Evolutionary conservation across 2,329 filamentous ascomycete genomes (phyloP).

Genomic region (Parafenestella ontariensis): DNA sequence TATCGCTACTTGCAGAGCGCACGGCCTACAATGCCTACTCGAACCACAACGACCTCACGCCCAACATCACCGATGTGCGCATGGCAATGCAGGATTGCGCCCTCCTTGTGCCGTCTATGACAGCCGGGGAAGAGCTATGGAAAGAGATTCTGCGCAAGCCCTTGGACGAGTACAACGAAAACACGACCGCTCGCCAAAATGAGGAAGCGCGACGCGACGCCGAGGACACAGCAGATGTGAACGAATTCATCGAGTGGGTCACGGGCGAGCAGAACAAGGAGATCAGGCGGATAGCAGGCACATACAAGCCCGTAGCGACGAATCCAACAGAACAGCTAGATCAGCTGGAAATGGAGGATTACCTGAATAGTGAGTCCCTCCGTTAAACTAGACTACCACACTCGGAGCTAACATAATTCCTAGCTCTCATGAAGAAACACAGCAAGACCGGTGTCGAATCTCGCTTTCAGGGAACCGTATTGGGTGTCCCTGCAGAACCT

Average conservation of each 20-base stretch:
- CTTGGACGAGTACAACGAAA: conserved; percentile 51
- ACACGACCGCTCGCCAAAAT: conserved; percentile 49
- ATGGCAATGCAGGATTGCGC: conserved; percentile 85
- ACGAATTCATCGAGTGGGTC: conserved; percentile 82
- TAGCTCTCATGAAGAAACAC: conserved; percentile 89
- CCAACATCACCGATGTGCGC: conserved; percentile 78
- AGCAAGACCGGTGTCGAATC: conserved; percentile 87
- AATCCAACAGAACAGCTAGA: conserved; percentile 57
- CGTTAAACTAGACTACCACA: not conserved
- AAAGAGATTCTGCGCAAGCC: conserved; percentile 58
- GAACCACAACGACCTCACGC: conserved; percentile 69
- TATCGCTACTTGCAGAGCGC: conserved; percentile 74
- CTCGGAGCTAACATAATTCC: conserved; percentile 22
- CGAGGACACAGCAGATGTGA: conserved; percentile 81
- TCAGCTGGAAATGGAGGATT: conserved; percentile 55
- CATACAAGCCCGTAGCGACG: conserved; percentile 54
- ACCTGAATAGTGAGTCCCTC: conserved; percentile 50
- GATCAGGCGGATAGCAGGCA: conserved; percentile 79
- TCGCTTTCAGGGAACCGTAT: conserved; percentile 81
- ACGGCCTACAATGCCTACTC: conserved; percentile 75
- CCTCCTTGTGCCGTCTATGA: conserved; percentile 72
- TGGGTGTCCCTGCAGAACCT: conserved; percentile 76
- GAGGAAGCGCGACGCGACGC: conserved; percentile 58
- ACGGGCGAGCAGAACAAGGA: conserved; percentile 75
- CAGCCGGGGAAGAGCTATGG: conserved; percentile 73